Evolutionary conservation across 225 moss, liverwort and hornwort genomes (phyloP).

Genomic region (Pleurozium schreberi): DNA sequence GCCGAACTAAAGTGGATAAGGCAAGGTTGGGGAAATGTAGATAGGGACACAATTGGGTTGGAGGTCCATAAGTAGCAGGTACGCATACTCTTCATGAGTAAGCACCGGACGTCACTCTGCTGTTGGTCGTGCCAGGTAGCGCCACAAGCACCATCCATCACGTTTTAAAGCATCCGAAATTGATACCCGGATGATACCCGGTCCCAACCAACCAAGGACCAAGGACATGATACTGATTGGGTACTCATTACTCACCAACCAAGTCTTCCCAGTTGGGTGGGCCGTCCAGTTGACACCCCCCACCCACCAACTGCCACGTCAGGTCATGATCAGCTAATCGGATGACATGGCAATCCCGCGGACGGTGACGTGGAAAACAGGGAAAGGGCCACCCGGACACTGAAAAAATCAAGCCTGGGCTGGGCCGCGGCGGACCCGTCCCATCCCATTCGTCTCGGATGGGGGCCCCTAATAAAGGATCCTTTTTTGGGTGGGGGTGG

Average conservation of each 20-base stretch:
- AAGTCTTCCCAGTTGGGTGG: neutral
- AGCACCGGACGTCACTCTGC: neutral
- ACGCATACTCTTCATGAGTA: too few relatives aligned
- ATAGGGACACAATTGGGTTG: too few relatives aligned
- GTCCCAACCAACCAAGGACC: fast-evolving
- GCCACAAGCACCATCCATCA: neutral
- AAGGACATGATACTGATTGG: neutral
- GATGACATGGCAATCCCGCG: neutral
- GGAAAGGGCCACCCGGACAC: neutral
- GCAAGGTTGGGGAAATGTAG: too few relatives aligned
- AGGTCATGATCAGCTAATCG: neutral
- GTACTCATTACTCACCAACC: neutral
- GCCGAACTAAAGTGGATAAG: too few relatives aligned
- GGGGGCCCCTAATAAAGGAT: neutral
- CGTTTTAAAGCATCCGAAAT: neutral
- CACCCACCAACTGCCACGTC: neutral
- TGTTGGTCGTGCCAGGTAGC: neutral
- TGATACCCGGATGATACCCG: neutral
- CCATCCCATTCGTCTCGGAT: neutral
- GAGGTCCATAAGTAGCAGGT: too few relatives aligned
- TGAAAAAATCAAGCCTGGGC: neutral
- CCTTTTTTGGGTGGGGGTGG: too few relatives aligned
- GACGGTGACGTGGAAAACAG: neutral
- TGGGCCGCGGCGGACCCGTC: neutral
- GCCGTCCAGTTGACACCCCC: neutral